These are phyloP conservation scores for Pseudomassariella vexata DNA, from an alignment of 2,329 filamentous ascomycete genomes.

Conservation along the genomic window DNA sequence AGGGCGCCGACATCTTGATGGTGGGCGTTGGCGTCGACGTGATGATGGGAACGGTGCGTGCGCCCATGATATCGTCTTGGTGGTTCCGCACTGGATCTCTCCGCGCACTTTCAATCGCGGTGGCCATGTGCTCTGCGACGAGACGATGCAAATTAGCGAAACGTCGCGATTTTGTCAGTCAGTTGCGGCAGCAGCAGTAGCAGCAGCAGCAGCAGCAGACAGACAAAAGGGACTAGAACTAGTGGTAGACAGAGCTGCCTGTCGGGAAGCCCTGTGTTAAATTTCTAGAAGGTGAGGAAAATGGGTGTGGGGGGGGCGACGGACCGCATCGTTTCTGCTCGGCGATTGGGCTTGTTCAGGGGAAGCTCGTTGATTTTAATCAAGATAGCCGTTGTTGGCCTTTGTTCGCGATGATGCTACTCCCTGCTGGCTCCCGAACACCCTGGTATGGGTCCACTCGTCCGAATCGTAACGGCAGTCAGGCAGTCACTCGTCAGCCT, in stretches of 20 bases:
- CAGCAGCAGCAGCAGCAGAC: conserved; percentile 1
- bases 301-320: conserved; percentile 8
- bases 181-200: conserved; percentile 1
- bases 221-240: conserved; percentile 1
- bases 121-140: conserved; percentile 43
- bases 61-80: conserved; percentile 39
- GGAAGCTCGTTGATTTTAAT: background rate
- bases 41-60: conserved; percentile 50
- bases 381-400: conserved; percentile 5
- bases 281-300: conserved; percentile 3
- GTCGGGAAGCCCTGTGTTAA: conserved; percentile 1
- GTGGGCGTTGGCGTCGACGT: conserved; percentile 39
- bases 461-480: background rate
- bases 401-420: conserved; percentile 8
- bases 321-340: conserved; percentile 13
- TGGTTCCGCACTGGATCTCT: conserved; percentile 34
- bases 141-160: conserved; percentile 5
- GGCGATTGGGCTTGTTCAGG: conserved; percentile 3
- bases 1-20: conserved; percentile 54
- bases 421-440: conserved; percentile 10
- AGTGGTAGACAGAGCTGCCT: conserved; percentile 1
- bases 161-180: background rate
- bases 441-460: conserved; percentile 5
- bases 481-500: too few species aligned
- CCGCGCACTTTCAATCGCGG: conserved; percentile 45